Base-by-base conservation (phyloP, 1,284 basidiomycete species). In the Sporisorium iseilematis-ciliati region DNA sequence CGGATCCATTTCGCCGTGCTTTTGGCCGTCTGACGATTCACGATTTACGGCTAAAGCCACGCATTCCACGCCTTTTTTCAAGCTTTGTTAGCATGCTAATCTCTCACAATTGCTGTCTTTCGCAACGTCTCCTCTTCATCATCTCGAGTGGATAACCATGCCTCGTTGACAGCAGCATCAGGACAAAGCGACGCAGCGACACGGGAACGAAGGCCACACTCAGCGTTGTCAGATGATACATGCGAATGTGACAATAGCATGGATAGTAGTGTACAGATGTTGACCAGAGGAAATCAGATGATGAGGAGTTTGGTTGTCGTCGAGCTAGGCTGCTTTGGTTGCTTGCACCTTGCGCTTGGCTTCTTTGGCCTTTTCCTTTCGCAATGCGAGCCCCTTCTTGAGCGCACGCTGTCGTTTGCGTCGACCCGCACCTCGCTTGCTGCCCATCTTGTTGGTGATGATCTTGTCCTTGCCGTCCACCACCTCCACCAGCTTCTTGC, bases 371-470 rank as follows among this genome's bases (percentile, higher is more conserved):
- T 76, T 72, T 26, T 81, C 79, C 46, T 67, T 69, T 26, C 78
- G 58, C 57, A 75, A 20, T 26, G 56, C 65, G 21, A 65, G 63
- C 7, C 70, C 79, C 62, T 77, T 80, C 38, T 65, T 59, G 54
- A 73, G 64, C 5, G 75, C 79, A 26, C 78, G 60, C 40, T 79
- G 77, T 54, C 78, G 61, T 51, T 76, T 78, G 21, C 79, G 53
- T 31, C 75, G 64, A n/a, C 79, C 79, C 12, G 78, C 75, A n/a
- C 79, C 79, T 21, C 79, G 67, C 35, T 79, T 80, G 65, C 64
- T 77, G 35, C 79, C 79, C 14, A 79, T 41, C 55, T 72, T 60
- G 60, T 71, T 77, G 57, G 74, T 63, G 51, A 68, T 59, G 46
- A 82, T 65, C 48, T 65, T 66, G 38, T 77, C 78, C 58, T 78